Percentiles rank a stretch among this genome's conserved stretches.
Evolutionary conservation across 306 rosid species (phyloP).

Genomic region (Lathyrus tuberosus): DNA sequence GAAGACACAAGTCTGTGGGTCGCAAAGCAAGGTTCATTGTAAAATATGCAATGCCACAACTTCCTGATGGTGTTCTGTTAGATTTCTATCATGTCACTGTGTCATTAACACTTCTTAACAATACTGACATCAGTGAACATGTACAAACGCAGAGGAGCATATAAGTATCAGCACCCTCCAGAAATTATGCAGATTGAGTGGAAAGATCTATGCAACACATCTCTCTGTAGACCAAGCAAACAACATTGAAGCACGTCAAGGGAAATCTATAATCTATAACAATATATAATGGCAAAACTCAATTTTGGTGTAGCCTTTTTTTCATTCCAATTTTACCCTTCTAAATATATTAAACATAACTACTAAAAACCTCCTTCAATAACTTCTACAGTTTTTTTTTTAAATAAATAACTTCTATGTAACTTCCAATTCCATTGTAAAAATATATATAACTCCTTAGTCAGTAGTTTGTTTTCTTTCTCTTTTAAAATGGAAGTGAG

Average conservation of each 20-base stretch:
- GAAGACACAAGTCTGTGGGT: neutral
- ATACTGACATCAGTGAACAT: neutral
- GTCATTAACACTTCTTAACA: neutral
- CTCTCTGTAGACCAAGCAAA: neutral
- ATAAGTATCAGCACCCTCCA: neutral
- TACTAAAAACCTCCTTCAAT: too few species aligned
- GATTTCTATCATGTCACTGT: neutral
- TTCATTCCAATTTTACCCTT: too few species aligned
- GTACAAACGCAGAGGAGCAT: constrained; percentile 20
- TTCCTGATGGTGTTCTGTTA: neutral
- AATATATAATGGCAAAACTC: too few species aligned
- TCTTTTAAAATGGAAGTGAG: too few species aligned
- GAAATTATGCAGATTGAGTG: constrained; percentile 3
- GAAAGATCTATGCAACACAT: constrained; percentile 18
- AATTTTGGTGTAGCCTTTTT: too few species aligned
- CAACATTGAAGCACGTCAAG: constrained; percentile 4
- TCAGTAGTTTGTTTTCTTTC: too few species aligned
- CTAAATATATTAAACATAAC: too few species aligned
- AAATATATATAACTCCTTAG: too few species aligned
- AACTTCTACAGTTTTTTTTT: too few species aligned
- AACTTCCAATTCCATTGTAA: too few species aligned
- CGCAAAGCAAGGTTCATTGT: neutral
- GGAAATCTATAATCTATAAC: too few species aligned
- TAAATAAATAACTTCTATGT: too few species aligned
- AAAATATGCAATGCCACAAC: neutral